Conservation (phyloP, 768 basidiomycete genomes). For the Polyporus arcularius region DNA sequence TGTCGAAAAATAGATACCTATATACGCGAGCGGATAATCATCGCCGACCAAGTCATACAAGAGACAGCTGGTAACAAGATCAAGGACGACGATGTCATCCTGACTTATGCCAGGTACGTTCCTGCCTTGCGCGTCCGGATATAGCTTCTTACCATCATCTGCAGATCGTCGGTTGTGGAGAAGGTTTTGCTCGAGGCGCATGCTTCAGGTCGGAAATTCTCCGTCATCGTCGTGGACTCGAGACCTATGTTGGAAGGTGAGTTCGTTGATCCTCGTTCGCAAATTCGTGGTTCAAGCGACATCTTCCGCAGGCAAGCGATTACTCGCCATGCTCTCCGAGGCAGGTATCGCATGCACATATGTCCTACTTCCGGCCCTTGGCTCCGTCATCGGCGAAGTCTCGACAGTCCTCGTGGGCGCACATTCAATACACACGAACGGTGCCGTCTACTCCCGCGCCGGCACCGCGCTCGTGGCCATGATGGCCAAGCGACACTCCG, state of each 20-base stretch:
- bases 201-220: constrained; percentile 73
- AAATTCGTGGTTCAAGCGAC: constrained; percentile 1
- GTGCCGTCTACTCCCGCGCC: constrained; percentile 89
- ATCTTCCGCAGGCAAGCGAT: constrained; percentile 62
- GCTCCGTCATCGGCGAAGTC: constrained; percentile 77
- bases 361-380: constrained; percentile 83
- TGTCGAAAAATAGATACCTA: constrained; percentile 89
- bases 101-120: constrained; percentile 87
- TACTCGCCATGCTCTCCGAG: constrained; percentile 69
- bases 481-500: constrained; percentile 86
- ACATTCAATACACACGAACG: constrained; percentile 93
- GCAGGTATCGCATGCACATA: constrained; percentile 86
- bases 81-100: constrained; percentile 87
- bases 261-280: background rate
- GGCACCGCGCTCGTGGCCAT: constrained; percentile 96
- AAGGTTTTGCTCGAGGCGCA: constrained; percentile 82
- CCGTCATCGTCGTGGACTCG: constrained; percentile 94
- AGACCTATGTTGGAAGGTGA: constrained; percentile 89
- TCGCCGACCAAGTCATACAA: constrained; percentile 93
- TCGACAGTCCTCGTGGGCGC: constrained; percentile 89
- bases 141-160: background rate
- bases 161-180: constrained; percentile 92
- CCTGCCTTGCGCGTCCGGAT: background rate
- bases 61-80: constrained; percentile 90
- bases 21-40: constrained; percentile 89